Percentiles rank a stretch among this genome's conserved stretches.
These are phyloP conservation scores for Oehlia diaphana DNA, from an alignment of 192 early-diverging fungal genomes.

Conservation along the genomic window DNA sequence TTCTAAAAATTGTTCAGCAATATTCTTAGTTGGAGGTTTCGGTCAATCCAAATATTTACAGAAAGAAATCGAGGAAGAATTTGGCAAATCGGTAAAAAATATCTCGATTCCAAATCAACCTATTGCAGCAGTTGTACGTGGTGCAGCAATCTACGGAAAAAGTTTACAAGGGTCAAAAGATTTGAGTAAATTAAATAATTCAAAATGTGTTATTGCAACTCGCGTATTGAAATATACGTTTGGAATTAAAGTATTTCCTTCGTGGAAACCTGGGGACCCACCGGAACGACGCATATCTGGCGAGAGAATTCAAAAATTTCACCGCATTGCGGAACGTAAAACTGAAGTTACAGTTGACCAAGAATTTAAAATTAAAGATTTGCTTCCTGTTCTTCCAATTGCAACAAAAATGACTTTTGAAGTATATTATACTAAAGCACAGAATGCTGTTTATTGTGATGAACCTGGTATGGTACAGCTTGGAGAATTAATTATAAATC, in stretches of 20 bases:
- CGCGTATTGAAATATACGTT: no score
- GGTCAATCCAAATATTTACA: slow-evolving; percentile 52
- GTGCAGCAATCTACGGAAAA: slow-evolving; percentile 51
- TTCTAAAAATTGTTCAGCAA: slow-evolving; percentile 39
- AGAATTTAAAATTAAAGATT: no score
- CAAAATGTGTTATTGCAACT: no score
- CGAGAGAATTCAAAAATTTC: no score
- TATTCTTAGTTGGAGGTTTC: slow-evolving; percentile 58
- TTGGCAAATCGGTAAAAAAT: slow-evolving; percentile 38
- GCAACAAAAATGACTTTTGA: neutral
- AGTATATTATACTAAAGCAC: neutral
- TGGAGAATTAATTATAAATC: neutral
- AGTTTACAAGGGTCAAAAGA: no score
- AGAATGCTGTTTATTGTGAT: neutral
- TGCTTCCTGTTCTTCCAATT: no score
- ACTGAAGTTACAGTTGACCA: no score
- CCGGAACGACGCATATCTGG: no score
- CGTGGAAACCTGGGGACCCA: no score
- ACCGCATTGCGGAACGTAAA: no score
- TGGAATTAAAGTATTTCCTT: no score
- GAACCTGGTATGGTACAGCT: neutral
- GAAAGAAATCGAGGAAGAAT: slow-evolving; percentile 47
- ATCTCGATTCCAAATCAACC: slow-evolving; percentile 50
- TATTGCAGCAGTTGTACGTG: slow-evolving; percentile 51
- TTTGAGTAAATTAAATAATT: no score